A percentile compares a stretch with the other conserved stretches of the same genome.
phyloP scores from a whole-genome alignment of 345 rosid species.

The Eucalyptus lansdowneana region DNA sequence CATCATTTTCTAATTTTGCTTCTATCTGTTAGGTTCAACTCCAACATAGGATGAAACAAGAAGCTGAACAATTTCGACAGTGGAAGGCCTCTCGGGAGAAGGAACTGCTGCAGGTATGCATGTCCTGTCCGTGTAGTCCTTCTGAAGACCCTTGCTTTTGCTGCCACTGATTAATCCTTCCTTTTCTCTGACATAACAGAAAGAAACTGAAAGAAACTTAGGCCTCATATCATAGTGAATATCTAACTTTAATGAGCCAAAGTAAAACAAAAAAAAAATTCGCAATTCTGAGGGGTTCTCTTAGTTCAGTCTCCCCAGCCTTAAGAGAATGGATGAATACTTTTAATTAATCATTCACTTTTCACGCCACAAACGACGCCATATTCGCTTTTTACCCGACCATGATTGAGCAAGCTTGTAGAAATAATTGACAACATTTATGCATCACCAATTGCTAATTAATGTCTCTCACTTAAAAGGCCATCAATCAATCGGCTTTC shows the following conservation, averaged over 20 bases:
- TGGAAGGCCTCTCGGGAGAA: slow-evolving; percentile 98
- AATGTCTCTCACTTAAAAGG: not conserved
- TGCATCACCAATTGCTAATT: not conserved
- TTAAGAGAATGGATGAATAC: not conserved
- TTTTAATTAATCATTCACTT: not conserved
- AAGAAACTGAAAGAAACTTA: not conserved
- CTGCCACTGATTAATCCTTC: not conserved
- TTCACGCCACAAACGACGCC: not conserved
- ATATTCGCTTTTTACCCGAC: not conserved
- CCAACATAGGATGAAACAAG: slow-evolving; percentile 95
- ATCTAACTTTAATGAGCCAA: not conserved
- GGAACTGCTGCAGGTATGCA: slow-evolving; percentile 77
- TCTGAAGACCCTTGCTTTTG: not conserved
- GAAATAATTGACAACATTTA: not conserved
- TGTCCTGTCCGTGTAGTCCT: not conserved
- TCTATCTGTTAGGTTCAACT: slow-evolving; percentile 64
- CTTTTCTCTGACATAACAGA: not conserved
- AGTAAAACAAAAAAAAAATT: not conserved
- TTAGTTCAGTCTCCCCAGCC: not conserved
- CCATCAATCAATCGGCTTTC: not conserved
- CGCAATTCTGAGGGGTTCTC: not conserved
- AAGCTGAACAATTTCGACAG: slow-evolving; percentile 94
- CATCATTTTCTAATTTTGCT: not conserved
- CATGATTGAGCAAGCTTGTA: not conserved
- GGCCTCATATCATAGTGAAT: not conserved